Base-by-base conservation (phyloP, 2,329 filamentous ascomycete species). In the Aspergillus terreus region DNA sequence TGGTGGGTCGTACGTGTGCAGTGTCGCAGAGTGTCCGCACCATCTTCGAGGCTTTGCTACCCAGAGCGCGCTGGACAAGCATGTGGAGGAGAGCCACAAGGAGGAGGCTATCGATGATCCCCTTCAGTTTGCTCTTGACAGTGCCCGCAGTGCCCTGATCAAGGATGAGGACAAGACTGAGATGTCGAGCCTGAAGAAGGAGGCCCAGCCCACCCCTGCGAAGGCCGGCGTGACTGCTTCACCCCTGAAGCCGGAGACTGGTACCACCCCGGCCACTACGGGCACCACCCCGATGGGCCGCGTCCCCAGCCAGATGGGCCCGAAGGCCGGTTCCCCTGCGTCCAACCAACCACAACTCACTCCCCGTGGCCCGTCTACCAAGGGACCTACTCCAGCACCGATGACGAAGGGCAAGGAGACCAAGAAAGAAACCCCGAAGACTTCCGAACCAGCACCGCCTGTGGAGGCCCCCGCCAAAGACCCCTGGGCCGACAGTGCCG, bases 61-160 rank as follows among this genome's bases (percentile, higher is more conserved):
- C 1, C 76, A 81, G 59, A 73, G 69, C 15, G 79, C 79, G 47
- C 67, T 85, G 49, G 76, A 81, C 32, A 75, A 76, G 36, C 83
- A 86, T 57, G 64, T 76, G 23, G 75, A 76, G 46, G 76, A 80
- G 19, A 71, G 67, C 15, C 83, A 85, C 63, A 75, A 76, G 56
- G 73, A 76, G 53, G 68, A 72, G 42, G 66, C 69, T 1, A 72
- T 84, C 35, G 78, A 76, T 4, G 74, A 85, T 62, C 77, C 81
- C 30, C 67, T 84, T 27, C 71, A 77, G n/a, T 86, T 78, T 62
- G 76, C 79, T 23, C 58, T 84, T 6, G 77, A 81, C 6, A 78
- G 75, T 40, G 72, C 82, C 55, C 75, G 75, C 12, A 73, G 73
- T 12, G 75, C 68, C 12, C 66, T 83, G n/a, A 76, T 82, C 44